Evolutionary conservation across 768 basidiomycete genomes (phyloP), one percentile per base, ranked within the genome.

Genomic region (Tephrocybe sp.): DNA sequence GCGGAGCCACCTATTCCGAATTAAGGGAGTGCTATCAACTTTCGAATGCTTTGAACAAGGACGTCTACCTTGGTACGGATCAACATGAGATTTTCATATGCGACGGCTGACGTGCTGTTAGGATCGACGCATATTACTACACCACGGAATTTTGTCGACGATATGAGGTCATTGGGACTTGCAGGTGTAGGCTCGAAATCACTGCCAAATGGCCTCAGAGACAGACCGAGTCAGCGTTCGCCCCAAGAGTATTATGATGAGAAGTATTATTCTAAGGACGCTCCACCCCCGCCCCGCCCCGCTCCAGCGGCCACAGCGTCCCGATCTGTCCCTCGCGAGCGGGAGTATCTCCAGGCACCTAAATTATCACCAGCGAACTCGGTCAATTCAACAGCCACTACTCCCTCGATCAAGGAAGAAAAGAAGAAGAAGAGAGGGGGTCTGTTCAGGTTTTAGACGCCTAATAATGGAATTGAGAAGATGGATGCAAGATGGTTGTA

Each of bases 1-100:
- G 97, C 29, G 97, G 97, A 2, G 85, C 94, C 79, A 94, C 97
- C 1, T 94, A 93, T 64, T 95, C 94, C 0, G 97, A 99, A 68
- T 86, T 94, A 67, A 78, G 95, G 52, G 83, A 93, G 60, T 86
- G 82, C 39, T 98, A 97, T 62, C 76, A 84, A 42, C 73, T 95
- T 13, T 88, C 91, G 3, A 75, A 72, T 40, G 64, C 80, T 2
- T 64, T 91, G 45, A 86, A 88, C 60, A 93, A 88, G 66, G 97
- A 99, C 58, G 80, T 98, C 45, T 89, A 84, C 67, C 89, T 99
- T 49, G 97, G 95, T 95, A 58, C 54, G 58, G 10, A 38, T 19
- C n/a, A n/a, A n/a, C n/a, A n/a, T n/a, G n/a, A n/a, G n/a, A n/a
- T n/a, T n/a, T n/a, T n/a, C n/a, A n/a, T n/a, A n/a, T 16, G 15